Base-by-base conservation (phyloP, 441 rosid species). In the Croton setiger region DNA sequence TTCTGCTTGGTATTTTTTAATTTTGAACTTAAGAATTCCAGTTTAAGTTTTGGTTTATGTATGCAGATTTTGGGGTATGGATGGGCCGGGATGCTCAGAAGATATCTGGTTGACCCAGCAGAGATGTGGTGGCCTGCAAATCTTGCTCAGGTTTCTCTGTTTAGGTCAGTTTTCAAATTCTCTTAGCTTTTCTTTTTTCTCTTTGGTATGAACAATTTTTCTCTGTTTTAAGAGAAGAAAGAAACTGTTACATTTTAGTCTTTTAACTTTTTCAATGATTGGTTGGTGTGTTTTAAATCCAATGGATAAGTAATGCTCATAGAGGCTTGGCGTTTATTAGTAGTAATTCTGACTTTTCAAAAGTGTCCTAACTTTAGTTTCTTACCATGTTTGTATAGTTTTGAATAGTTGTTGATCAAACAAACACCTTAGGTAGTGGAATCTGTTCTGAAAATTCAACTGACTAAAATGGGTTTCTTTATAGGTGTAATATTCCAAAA, bases 51-150 rank as follows among this genome's bases (percentile, higher is more conserved):
- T 70, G 36, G 4, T 53, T 67, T 62, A 18, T 49, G 0, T n/a
- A 7, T 67, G 77, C 78, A 93, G 98, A 65, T 93, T 27, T 62
- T 91, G 82, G 97, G 98, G 14, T 93, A 93, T 73, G 97, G 98
- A 44, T 93, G 98, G 98, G 98, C 98, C 68, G 98, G 98, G 39
- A 86, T 93, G 85, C 78, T 93, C 17, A 86, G 95, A 85, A 89
- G 88, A 84, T 91, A 89, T 79, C 68, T 93, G 66, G 98, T 93
- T 70, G 89, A 93, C 79, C 98, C 98, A 37, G 91, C 81, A 6
- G 97, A 93, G 64, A 93, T 93, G 98, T 91, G 98, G 97, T 93
- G 98, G 97, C 98, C 98, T 49, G 64, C 98, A 7, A 93, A 89
- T 66, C 91, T 93, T 64, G 98, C 98, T 71, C 97, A 93, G 80